A percentile compares a stretch with the other conserved stretches of the same genome.
phyloP scores from a whole-genome alignment of 2,329 filamentous ascomycete genomes.

The Thermomyces lanuginosus region DNA sequence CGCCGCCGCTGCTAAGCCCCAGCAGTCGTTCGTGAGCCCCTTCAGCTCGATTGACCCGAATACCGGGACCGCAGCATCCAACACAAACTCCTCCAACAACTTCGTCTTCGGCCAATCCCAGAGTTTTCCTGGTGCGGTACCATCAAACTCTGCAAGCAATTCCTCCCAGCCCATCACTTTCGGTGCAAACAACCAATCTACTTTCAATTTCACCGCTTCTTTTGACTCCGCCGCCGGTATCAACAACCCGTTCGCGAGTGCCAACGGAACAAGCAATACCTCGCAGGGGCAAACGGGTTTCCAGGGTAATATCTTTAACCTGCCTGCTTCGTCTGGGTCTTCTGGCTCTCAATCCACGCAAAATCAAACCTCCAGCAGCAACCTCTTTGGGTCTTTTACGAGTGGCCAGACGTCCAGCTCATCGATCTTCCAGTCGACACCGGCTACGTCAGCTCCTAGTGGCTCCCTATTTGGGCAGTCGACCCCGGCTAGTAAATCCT shows the following conservation, averaged over 20 bases:
- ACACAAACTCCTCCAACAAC: constrained; percentile 13
- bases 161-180: constrained; percentile 16
- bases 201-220: constrained; percentile 11
- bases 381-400: constrained; percentile 10
- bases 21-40: constrained; percentile 12
- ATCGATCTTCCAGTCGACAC: constrained; percentile 2
- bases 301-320: constrained; percentile 18
- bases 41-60: constrained; percentile 18
- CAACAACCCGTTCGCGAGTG: constrained; percentile 22
- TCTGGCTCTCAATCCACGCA: constrained; percentile 9
- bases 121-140: constrained; percentile 17
- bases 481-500: constrained; percentile 10
- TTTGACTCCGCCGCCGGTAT: constrained; percentile 15
- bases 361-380: constrained; percentile 7
- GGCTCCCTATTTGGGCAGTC: constrained; percentile 6
- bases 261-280: no score
- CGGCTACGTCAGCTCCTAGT: constrained; percentile 4
- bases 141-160: constrained; percentile 11
- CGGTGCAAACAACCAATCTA: constrained; percentile 14
- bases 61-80: constrained; percentile 11
- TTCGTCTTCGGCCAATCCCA: constrained; percentile 22
- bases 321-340: constrained; percentile 10
- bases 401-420: constrained; percentile 2
- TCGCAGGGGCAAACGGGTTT: no score
- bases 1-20: constrained; percentile 6